Base-by-base conservation (phyloP, 176 grass and related monocot species). In the Thalia dealbata region DNA sequence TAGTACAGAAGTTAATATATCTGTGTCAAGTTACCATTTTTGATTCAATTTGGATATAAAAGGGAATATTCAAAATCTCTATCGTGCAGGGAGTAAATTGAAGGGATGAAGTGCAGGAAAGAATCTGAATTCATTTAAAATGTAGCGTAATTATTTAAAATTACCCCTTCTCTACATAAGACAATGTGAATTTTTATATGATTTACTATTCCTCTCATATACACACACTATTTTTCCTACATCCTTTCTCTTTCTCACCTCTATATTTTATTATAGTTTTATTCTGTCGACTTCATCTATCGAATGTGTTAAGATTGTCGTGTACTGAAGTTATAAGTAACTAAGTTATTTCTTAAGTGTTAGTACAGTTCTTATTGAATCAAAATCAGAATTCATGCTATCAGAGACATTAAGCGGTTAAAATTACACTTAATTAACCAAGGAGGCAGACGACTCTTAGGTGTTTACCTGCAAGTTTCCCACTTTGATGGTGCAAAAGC, bases 391-490 rank as follows among this genome's bases (percentile, higher is more conserved):
- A 38, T 38, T 38, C 32, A 38, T 38, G 32, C 32, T 38, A 15
- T 8, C 35, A 44, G 35, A 68, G 19, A 22, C 13, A 21, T 6
- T 72, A 9, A 50, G 27, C 30, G 42, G 22, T 72, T 51, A 11
- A 22, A 54, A 44, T 7, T 12, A 24, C 14, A 54, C 25, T n/a
- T n/a, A n/a, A n/a, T n/a, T n/a, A n/a, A n/a, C n/a, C n/a, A n/a
- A n/a, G n/a, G n/a, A n/a, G n/a, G n/a, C n/a, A n/a, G n/a, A n/a
- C n/a, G n/a, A n/a, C n/a, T n/a, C n/a, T n/a, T n/a, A n/a, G n/a
- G n/a, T n/a, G 11, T 61, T 64, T 91, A 99, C 90, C 87, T 99
- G 95, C 90, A 99, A 75, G 90, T 93, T 70, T 86, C 85, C 90
- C 95, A 99, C 62, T 86, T 87, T 71, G 85, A 91, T 73, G 86